These are phyloP conservation scores for Quercus wislizeni DNA, from an alignment of 306 rosid species.

Conservation along the genomic window DNA sequence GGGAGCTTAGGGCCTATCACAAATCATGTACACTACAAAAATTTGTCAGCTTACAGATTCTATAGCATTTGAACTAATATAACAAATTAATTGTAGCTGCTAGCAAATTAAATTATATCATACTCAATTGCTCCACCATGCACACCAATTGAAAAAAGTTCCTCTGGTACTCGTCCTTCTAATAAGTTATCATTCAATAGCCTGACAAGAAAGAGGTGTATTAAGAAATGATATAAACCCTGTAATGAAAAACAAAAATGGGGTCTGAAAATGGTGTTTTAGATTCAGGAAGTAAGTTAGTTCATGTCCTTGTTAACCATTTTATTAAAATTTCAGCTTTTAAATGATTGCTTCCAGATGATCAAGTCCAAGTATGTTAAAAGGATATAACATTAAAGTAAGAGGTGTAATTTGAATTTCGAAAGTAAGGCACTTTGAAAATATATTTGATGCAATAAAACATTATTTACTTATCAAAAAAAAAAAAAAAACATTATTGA, in stretches of 20 bases:
- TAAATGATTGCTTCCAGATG: not conserved
- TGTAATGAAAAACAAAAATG: not conserved
- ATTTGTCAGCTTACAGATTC: not conserved
- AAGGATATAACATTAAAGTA: not conserved
- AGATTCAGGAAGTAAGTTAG: not conserved
- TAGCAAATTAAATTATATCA: constrained; percentile 23
- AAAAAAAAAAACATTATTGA: not conserved
- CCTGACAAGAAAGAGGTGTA: constrained; percentile 47
- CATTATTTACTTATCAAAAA: not conserved
- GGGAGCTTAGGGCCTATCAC: not conserved
- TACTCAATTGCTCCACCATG: constrained; percentile 98
- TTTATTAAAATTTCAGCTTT: not conserved
- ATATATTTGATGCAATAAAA: not conserved
- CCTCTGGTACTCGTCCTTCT: constrained; percentile 84
- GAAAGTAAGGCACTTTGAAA: not conserved
- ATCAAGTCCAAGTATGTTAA: not conserved
- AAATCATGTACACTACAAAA: not conserved
- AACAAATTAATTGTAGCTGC: not conserved
- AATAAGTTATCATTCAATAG: constrained; percentile 70
- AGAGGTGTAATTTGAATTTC: not conserved
- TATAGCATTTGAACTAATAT: not conserved
- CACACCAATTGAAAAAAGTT: constrained; percentile 83
- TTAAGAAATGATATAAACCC: constrained; percentile 13
- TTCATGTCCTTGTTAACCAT: not conserved
- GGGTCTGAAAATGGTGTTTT: not conserved